phyloP scores from a whole-genome alignment of 108 stramenopile genomes.

The Nitzschia putrida region DNA sequence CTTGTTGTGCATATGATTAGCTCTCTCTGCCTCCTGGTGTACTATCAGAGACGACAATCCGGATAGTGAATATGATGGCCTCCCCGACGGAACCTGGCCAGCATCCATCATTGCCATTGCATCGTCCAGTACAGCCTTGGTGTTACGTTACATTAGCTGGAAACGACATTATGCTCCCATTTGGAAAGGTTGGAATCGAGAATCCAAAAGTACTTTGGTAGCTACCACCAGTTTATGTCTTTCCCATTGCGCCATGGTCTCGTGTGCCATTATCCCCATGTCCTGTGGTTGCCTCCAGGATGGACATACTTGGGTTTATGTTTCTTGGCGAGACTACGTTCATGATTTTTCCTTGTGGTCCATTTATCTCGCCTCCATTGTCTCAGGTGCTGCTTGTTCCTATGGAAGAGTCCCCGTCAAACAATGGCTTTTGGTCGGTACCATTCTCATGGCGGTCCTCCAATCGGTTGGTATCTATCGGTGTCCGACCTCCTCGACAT shows the following conservation, averaged over 20 bases:
- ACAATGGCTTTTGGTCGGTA: neutral
- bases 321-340: neutral
- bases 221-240: neutral
- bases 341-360: neutral
- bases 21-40: neutral
- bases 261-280: neutral
- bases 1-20: neutral
- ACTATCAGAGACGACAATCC: neutral
- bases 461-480: neutral
- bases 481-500: neutral
- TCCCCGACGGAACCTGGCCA: neutral
- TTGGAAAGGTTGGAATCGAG: too few species aligned
- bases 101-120: constrained; percentile 18
- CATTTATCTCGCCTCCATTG: neutral
- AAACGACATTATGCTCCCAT: too few species aligned
- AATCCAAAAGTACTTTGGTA: neutral
- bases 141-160: too few species aligned
- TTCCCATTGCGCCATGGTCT: neutral
- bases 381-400: neutral
- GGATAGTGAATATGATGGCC: neutral
- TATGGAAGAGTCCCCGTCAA: neutral
- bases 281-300: neutral
- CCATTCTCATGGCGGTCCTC: neutral
- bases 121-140: neutral
- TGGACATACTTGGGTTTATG: neutral